Base-by-base conservation (phyloP, 2,329 filamentous ascomycete species). In the Exophiala calicioides region DNA sequence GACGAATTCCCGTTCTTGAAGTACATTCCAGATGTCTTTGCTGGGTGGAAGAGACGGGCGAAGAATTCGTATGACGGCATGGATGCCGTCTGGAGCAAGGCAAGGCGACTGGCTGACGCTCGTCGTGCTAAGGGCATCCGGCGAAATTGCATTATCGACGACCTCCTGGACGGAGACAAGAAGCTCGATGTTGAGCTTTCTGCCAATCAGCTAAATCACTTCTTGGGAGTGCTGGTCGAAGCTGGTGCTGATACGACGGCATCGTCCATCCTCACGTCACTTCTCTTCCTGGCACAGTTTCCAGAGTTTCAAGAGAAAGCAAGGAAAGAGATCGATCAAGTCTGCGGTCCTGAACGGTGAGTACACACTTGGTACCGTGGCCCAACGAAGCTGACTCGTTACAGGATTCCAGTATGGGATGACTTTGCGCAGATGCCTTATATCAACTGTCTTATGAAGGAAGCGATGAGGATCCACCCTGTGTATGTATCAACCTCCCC, bases 1-100 rank as follows among this genome's bases (percentile, higher is more conserved):
- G 74, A 77, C 39, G 61, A 70, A 24, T 73, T 70, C 38, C 70
- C 72, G 0, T 60, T 69, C 20, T 56, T 77, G 5, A 66, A 72
- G 33, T 62, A 52, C 3, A 50, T 75, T 8, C 74, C 74, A 0
- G 60, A 73, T 38, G 44, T 44, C 0, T 32, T 72, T 10, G 41
- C 41, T 16, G 3, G 65, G 69, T 42, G 62, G 64, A 4, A 68
- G 68, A 47, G 57, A 8, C 63, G 68, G 4, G 63, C 68, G 0
- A 56, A 58, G 10, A 49, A 59, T 12, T 65, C 72, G 2, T 60
- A 65, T 9, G 50, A 65, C 6, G 60, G 64, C 32, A 73, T 74
- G 67, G 64, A 68, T 18, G 36, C 44, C 1, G 58, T 75, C 1
- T 75, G 61, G 9, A 63, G 71, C 3, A 50, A 61, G 7, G 33